Base-by-base conservation (phyloP, 768 basidiomycete species). In the Suillus paluster region DNA sequence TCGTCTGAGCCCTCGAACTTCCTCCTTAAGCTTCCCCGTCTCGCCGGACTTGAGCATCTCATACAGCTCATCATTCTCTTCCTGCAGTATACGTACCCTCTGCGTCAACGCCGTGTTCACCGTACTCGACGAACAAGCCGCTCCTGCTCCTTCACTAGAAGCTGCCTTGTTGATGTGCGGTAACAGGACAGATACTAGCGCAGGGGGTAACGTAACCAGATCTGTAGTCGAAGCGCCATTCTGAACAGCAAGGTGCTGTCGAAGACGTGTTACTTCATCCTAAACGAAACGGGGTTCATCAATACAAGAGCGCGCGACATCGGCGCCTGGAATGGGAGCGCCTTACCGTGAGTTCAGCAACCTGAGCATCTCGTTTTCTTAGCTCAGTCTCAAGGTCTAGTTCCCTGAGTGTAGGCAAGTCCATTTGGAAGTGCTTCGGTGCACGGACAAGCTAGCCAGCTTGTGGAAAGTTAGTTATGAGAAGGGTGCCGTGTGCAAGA, bases 1-100 rank as follows among this genome's bases (percentile, higher is more conserved):
- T 65, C 85, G 80, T 38, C 86, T 81, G 59, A 95, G 79, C 8
- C 85, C 85, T 53, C 85, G 84, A 12, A 90, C 90, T 71, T 95
- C 91, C 70, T 94, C 93, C 71, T 92, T 92, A 64, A 95, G 71
- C 71, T 84, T 87, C 5, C 92, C 92, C 0, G 90, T 90, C 75
- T 95, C 92, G 44, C 89, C 85, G 27, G 79, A 79, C 72, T 86
- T 89, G 59, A 95, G 75, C 11, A 94, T 76, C 54, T 87, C 84
- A 71, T 94, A 95, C 19, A 95, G 73, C 65, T 95, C 93, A 66
- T 95, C 92, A 63, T 95, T 95, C 74, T 95, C 93, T 60, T 93
- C 89, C 71, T 95, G 93, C 11, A 95, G 78, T 19, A 88, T 74
- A 53, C 85, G 85, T 30, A 85, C 83, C 52, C 91, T 82, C 69